phyloP scores from a whole-genome alignment of 805 yeast genomes.

The Spathaspora girioi region DNA sequence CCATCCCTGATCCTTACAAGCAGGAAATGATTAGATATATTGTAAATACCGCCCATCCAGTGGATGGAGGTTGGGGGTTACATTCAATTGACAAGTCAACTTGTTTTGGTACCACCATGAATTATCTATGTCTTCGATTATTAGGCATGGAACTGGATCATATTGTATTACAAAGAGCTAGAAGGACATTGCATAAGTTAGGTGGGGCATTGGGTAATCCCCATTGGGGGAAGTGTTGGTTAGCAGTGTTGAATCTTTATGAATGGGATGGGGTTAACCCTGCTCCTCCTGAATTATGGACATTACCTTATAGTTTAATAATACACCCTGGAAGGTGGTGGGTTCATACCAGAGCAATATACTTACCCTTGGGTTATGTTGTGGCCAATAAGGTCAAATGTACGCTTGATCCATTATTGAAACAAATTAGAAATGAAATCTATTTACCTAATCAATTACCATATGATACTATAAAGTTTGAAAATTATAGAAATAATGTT shows the following conservation, averaged over 20 bases:
- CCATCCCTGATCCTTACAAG: slow-evolving; percentile 62
- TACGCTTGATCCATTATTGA: slow-evolving; percentile 59
- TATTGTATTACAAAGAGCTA: slow-evolving; percentile 73
- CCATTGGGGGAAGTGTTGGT: slow-evolving; percentile 97
- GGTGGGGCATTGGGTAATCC: slow-evolving; percentile 93
- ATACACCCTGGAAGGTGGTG: slow-evolving; percentile 97
- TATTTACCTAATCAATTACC: slow-evolving; percentile 48
- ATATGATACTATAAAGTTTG: slow-evolving; percentile 65
- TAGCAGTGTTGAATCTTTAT: slow-evolving; percentile 74
- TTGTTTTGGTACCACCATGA: slow-evolving; percentile 89
- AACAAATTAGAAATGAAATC: slow-evolving; percentile 73
- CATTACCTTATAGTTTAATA: slow-evolving; percentile 75
- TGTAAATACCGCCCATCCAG: slow-evolving; percentile 92
- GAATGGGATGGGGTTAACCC: slow-evolving; percentile 98
- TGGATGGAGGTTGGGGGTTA: slow-evolving; percentile 99
- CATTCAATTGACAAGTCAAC: slow-evolving; percentile 92
- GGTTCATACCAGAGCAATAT: slow-evolving; percentile 96
- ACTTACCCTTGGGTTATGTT: slow-evolving; percentile 80
- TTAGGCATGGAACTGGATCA: slow-evolving; percentile 74
- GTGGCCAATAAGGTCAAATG: slow-evolving; percentile 55
- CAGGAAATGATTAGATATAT: slow-evolving; percentile 79
- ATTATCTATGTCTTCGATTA: slow-evolving; percentile 77
- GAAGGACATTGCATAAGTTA: slow-evolving; percentile 59
- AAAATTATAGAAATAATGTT: slow-evolving; percentile 71
- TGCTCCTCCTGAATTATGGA: slow-evolving; percentile 94